Evolutionary conservation across 495 filamentous ascomycete species (phyloP).

Genomic region (Aspergillus taichungensis): DNA sequence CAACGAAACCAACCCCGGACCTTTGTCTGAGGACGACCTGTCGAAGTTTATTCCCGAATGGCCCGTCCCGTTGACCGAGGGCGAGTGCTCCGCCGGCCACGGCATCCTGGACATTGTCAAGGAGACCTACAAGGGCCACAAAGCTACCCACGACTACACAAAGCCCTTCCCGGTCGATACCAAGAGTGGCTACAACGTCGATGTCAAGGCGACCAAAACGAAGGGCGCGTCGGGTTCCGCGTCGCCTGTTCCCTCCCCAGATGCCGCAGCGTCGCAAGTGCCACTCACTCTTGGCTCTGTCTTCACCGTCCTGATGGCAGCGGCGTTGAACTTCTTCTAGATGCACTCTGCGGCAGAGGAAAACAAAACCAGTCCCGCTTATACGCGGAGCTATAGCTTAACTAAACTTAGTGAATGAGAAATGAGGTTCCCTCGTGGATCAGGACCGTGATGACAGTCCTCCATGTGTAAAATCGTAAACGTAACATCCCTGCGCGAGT

Average conservation of each 20-base stretch:
- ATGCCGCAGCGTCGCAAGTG: background rate
- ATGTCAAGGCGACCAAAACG: conserved; percentile 20
- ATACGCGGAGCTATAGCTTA: no score
- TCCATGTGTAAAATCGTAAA: no score
- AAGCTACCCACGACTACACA: conserved; percentile 35
- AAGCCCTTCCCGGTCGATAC: conserved; percentile 34
- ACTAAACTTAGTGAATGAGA: no score
- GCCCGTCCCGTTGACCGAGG: conserved; percentile 33
- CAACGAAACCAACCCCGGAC: conserved; percentile 42
- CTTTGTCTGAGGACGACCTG: conserved; percentile 27
- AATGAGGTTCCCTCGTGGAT: no score
- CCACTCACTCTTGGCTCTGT: background rate
- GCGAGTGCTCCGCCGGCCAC: conserved; percentile 36
- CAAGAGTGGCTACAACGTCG: conserved; percentile 22
- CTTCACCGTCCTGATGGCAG: no score
- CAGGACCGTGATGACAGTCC: no score
- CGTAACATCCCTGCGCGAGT: no score
- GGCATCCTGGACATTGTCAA: conserved; percentile 37
- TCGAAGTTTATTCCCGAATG: conserved; percentile 28
- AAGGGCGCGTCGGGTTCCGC: conserved; percentile 5
- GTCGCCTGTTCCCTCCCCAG: conserved; percentile 1
- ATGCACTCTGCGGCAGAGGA: no score
- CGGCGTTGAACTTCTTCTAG: no score
- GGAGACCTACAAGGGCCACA: conserved; percentile 24
- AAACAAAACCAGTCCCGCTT: no score